Percentiles rank a stretch among this genome's conserved stretches.
These are phyloP conservation scores for Parascedosporium putredinis DNA, from an alignment of 2,329 filamentous ascomycete genomes.

Conservation along the genomic window DNA sequence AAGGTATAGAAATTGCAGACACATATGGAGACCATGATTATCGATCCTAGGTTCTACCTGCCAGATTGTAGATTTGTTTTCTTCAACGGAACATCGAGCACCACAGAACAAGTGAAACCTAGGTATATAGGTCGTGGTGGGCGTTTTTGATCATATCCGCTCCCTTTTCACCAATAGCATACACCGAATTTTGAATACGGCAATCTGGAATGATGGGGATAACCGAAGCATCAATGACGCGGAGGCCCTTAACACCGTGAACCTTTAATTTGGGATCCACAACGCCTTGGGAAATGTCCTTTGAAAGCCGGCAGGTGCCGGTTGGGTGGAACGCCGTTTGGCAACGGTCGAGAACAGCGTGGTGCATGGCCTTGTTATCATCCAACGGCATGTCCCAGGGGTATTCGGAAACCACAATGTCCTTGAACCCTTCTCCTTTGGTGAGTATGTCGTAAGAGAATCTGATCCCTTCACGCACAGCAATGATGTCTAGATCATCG, in stretches of 20 bases:
- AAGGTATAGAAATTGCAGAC: no score
- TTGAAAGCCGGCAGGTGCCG: conserved; percentile 36
- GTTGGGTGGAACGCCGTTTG: conserved; percentile 41
- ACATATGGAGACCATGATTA: no score
- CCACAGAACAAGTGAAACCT: no score
- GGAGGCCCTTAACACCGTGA: conserved; percentile 35
- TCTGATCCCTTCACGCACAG: conserved; percentile 46
- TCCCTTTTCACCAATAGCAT: conserved; percentile 39
- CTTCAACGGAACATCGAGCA: no score
- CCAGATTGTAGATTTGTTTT: no score
- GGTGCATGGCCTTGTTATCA: conserved; percentile 45
- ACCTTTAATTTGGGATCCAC: conserved; percentile 32
- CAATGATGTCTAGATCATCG: conserved; percentile 44
- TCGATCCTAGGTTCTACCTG: no score
- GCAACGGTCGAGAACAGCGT: conserved; percentile 43
- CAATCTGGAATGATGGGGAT: conserved; percentile 36
- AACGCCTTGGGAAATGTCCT: conserved; percentile 31
- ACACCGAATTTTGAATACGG: conserved; percentile 41
- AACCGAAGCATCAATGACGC: conserved; percentile 37
- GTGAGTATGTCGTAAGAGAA: conserved; percentile 47
- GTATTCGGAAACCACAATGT: conserved; percentile 41
- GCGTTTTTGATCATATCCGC: conserved; percentile 16
- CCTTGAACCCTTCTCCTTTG: conserved; percentile 45
- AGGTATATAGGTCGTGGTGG: conserved; percentile 17
- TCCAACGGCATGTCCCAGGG: conserved; percentile 50